Conservation (phyloP, 2,329 filamentous ascomycete genomes). For the Claviceps sorghi region DNA sequence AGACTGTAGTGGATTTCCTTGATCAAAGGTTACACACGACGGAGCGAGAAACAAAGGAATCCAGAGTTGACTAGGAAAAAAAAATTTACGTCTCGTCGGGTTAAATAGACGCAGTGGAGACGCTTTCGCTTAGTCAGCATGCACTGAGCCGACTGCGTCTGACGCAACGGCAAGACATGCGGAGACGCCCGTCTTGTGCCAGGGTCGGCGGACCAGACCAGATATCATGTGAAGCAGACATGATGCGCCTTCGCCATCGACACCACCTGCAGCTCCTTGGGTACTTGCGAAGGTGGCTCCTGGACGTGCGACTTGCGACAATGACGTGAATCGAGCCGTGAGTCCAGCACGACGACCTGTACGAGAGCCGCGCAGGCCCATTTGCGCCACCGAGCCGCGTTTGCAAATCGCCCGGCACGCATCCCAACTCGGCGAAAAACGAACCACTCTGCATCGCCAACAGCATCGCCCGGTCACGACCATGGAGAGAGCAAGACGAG, state of each 20-base stretch:
- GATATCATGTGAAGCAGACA: no score
- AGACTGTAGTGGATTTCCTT: not conserved
- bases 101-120: conserved; percentile 2
- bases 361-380: no score
- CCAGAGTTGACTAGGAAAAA: not conserved
- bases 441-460: not conserved
- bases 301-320: not conserved
- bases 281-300: no score
- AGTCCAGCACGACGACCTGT: not conserved
- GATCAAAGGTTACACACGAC: not conserved
- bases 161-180: no score
- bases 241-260: no score
- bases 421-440: not conserved
- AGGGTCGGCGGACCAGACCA: not conserved
- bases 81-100: not conserved
- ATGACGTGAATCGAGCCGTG: not conserved
- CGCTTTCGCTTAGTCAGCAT: not conserved
- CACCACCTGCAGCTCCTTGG: no score
- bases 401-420: not conserved
- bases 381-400: not conserved
- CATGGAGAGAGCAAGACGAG: conserved; percentile 17
- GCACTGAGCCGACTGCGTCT: no score
- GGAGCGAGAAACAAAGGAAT: not conserved
- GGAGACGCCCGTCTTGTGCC: no score
- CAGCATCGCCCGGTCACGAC: not conserved